These are phyloP conservation scores for Gloeostereum incarnatum DNA, from an alignment of 768 basidiomycete genomes.

Conservation along the genomic window DNA sequence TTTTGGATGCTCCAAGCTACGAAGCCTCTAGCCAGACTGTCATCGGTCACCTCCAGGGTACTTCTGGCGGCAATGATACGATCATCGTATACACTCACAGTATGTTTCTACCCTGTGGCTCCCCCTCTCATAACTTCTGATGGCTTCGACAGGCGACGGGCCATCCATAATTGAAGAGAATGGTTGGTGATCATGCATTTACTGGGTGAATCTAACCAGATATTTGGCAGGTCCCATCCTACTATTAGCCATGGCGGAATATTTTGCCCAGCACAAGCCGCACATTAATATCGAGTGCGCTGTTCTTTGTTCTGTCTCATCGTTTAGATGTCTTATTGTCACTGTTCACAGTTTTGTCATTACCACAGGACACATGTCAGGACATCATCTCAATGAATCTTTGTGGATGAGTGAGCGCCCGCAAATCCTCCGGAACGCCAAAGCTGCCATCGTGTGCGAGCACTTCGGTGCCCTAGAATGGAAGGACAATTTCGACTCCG, in stretches of 20 bases:
- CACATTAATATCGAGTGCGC: constrained; percentile 19
- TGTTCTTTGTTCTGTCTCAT: neutral
- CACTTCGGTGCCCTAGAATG: constrained; percentile 21
- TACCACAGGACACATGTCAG: constrained; percentile 20
- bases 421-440: constrained; percentile 14
- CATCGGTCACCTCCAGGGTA: constrained; percentile 16
- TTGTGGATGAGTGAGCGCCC: constrained; percentile 18
- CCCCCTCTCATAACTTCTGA: neutral
- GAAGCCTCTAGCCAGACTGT: constrained; percentile 13
- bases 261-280: constrained; percentile 15
- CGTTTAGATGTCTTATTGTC: neutral
- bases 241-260: constrained; percentile 19
- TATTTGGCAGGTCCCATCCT: constrained; percentile 16
- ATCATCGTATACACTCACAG: constrained; percentile 22
- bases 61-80: constrained; percentile 10
- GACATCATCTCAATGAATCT: constrained; percentile 17
- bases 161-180: constrained; percentile 22
- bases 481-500: constrained; percentile 16
- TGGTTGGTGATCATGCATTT: constrained; percentile 8
- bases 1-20: constrained; percentile 19
- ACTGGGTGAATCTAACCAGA: neutral
- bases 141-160: constrained; percentile 15
- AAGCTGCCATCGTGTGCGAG: constrained; percentile 19
- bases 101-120: constrained; percentile 6
- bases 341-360: constrained; percentile 15